These are phyloP conservation scores for Saccharomycopsis hybrid DNA, from an alignment of 1,139 yeast genomes.

Conservation along the genomic window DNA sequence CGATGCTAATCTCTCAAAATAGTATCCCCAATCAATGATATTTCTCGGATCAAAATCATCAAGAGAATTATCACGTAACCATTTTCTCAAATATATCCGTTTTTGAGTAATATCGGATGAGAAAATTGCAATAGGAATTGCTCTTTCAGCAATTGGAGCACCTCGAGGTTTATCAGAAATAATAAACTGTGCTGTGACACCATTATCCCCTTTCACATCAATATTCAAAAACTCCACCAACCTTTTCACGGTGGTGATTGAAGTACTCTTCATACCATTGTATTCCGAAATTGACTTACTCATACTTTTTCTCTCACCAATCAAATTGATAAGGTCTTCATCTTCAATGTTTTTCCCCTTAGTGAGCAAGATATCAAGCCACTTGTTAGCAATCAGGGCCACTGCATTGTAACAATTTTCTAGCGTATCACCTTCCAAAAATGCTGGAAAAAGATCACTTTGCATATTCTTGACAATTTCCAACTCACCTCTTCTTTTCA, in stretches of 20 bases:
- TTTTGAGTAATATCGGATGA: slow-evolving; percentile 67
- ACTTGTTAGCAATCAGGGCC: slow-evolving; percentile 87
- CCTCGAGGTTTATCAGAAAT: slow-evolving; percentile 79
- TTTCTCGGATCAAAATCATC: slow-evolving; percentile 84
- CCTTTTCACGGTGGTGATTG: slow-evolving; percentile 90
- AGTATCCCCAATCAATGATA: slow-evolving; percentile 91
- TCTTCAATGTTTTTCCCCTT: slow-evolving; percentile 86
- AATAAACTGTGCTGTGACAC: slow-evolving; percentile 91
- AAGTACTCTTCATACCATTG: slow-evolving; percentile 85
- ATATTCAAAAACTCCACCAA: slow-evolving; percentile 95
- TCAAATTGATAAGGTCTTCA: slow-evolving; percentile 87
- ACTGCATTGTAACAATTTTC: slow-evolving; percentile 83
- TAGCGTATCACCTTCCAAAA: slow-evolving; percentile 75
- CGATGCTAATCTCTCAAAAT: slow-evolving; percentile 84
- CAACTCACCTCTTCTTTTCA: slow-evolving; percentile 94
- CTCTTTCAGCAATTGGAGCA: slow-evolving; percentile 93
- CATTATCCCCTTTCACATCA: slow-evolving; percentile 95
- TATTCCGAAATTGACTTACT: slow-evolving; percentile 86
- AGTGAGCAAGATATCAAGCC: slow-evolving; percentile 90
- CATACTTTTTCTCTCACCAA: slow-evolving; percentile 97
- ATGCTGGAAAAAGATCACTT: slow-evolving; percentile 86
- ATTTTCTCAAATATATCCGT: slow-evolving; percentile 63
- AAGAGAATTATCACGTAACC: slow-evolving; percentile 77
- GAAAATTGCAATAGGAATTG: slow-evolving; percentile 93
- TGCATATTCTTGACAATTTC: slow-evolving; percentile 92